Conservation (phyloP, 2,329 filamentous ascomycete species). For the Neofusicoccum laricinum region DNA sequence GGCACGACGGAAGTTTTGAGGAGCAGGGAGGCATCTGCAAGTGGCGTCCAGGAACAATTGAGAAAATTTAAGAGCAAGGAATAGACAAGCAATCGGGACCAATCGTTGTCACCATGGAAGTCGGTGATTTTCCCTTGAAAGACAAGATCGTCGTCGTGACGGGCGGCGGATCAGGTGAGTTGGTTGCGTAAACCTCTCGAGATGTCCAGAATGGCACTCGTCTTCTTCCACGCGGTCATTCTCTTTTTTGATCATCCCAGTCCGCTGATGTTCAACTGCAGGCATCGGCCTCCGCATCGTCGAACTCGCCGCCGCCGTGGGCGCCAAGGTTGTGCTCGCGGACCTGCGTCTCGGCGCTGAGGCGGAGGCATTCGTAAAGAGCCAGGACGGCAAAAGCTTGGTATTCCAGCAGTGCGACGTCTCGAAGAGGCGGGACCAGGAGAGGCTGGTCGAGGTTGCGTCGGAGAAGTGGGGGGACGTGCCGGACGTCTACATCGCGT, state of each 20-base stretch:
- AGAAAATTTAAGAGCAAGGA: not conserved
- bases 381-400: not conserved
- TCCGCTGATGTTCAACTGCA: not conserved
- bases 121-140: conserved; percentile 13
- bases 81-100: not conserved
- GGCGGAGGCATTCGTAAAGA: conserved; percentile 1
- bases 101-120: not conserved
- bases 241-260: too few relatives aligned
- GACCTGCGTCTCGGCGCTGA: not conserved
- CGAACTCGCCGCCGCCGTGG: conserved; percentile 83
- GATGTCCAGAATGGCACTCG: too few relatives aligned
- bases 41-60: too few relatives aligned
- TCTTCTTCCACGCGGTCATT: too few relatives aligned
- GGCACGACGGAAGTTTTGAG: too few relatives aligned
- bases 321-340: conserved; percentile 53
- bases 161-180: conserved; percentile 16
- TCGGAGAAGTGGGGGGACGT: conserved; percentile 4
- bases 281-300: conserved; percentile 76
- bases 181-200: not conserved
- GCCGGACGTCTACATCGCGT: conserved; percentile 15
- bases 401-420: conserved; percentile 16
- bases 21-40: too few relatives aligned
- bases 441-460: not conserved
- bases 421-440: not conserved
- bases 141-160: conserved; percentile 17